These are phyloP conservation scores for Aspergillus nomiae DNA, from an alignment of 2,329 filamentous ascomycete species.

Conservation along the genomic window DNA sequence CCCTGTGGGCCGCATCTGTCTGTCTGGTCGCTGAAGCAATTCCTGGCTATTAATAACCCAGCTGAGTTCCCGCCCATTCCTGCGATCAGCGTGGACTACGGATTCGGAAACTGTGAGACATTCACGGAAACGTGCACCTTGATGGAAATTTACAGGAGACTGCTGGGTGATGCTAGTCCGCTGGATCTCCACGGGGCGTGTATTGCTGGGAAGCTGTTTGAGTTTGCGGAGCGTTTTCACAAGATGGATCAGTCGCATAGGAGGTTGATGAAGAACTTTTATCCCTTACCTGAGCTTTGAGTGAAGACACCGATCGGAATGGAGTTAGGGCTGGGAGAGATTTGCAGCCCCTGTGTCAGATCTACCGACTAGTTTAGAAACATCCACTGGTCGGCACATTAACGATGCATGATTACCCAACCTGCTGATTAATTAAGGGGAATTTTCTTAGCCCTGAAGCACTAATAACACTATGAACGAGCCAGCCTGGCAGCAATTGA, in stretches of 20 bases:
- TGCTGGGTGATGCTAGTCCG: background rate
- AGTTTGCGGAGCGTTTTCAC: background rate
- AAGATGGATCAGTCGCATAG: background rate
- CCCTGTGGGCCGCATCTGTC: background rate
- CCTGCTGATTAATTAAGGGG: background rate
- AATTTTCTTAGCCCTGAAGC: background rate
- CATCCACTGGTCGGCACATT: background rate
- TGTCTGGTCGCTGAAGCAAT: background rate
- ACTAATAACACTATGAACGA: background rate
- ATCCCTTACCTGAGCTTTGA: background rate
- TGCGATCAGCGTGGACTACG: background rate
- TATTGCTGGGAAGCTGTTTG: background rate
- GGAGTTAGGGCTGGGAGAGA: background rate
- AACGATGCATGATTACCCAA: background rate
- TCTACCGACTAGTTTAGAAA: background rate
- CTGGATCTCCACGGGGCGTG: background rate
- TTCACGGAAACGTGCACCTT: background rate
- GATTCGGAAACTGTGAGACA: background rate
- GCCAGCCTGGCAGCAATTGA: background rate
- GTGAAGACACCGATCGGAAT: background rate
- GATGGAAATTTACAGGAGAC: background rate
- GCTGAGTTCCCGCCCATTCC: background rate
- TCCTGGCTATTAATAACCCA: background rate
- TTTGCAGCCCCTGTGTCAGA: background rate
- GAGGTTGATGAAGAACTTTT: background rate